Base-by-base conservation (phyloP, 2,329 filamentous ascomycete genomes). In the Didymella glomerata region DNA sequence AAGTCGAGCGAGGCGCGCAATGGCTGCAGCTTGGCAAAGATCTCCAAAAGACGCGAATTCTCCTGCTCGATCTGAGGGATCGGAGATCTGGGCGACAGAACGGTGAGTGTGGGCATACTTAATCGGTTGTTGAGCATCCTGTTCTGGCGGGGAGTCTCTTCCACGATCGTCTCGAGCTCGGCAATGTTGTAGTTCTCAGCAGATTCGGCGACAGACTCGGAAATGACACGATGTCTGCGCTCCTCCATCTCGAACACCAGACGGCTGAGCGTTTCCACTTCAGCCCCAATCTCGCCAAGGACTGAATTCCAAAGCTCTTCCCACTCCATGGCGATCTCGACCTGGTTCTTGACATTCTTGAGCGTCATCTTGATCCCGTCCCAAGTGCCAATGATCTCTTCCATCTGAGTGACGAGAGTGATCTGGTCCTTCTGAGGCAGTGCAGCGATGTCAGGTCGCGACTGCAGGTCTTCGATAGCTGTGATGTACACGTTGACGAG, bases 281-380 rank as follows among this genome's bases (percentile, higher is more conserved):
- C 95, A 62, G 89, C 88, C 51, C 93, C 91, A 61, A 98, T 97
- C 74, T 98, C 94, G 44, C 93, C 94, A 2, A 99, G 82, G 3
- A 98, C 94, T 64, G 86, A 92, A 68, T 92, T 92, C 94, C 95
- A 98, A 34, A 99, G 83, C 78, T 98, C 93, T 76, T 97, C 93
- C 94, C 94, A 99, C 74, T 99, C 95, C 93, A 98, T 96, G 46
- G 95, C 95, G 58, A 97, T 88, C 77, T 98, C 95, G 18, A 99
- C 94, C 73, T 98, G 94, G 47, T 86, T 86, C 75, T 96, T 96
- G 55, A 97, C 90, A 25, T 80, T 88, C 63, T 90, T 90, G 49
- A 99, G 81, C 1, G 90, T 89, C 41, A 82, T 83, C 69, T 92
- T 90, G 69, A 97, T 94, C 65, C 88, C 88, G 44, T 87, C 84